phyloP scores from a whole-genome alignment of 2,329 filamentous ascomycete genomes.

The Polychaeton citri region DNA sequence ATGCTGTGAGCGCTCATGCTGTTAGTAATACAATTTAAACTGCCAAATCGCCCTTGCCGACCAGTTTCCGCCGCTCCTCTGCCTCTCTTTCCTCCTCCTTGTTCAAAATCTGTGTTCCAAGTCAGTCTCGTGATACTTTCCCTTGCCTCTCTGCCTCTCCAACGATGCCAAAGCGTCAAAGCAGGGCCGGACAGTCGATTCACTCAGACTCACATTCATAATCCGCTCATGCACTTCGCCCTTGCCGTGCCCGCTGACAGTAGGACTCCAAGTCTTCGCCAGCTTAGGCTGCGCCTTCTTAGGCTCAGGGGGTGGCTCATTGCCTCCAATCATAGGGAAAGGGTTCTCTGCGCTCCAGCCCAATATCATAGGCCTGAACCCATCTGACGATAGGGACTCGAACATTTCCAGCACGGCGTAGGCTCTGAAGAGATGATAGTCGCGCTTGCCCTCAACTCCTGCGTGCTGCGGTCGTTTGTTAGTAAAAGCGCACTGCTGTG shows the following conservation, averaged over 20 bases:
- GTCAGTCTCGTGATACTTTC: too few species aligned
- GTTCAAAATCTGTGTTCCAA: conserved; percentile 12
- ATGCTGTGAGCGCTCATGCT: background rate
- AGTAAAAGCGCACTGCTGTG: too few species aligned
- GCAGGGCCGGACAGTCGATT: too few species aligned
- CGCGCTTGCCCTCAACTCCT: conserved; percentile 17
- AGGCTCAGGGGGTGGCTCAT: conserved; percentile 13
- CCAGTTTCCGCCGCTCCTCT: conserved; percentile 13
- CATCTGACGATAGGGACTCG: conserved; percentile 16
- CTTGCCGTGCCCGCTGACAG: conserved; percentile 13
- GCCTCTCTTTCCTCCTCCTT: conserved; percentile 19
- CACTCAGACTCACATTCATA: conserved; percentile 8
- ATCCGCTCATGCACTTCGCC: conserved; percentile 17
- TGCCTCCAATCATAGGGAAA: conserved; percentile 21
- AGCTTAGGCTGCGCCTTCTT: conserved; percentile 13
- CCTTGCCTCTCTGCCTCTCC: too few species aligned
- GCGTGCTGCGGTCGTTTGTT: conserved; percentile 14
- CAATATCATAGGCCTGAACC: conserved; percentile 19
- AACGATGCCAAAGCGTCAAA: too few species aligned
- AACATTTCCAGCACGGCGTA: conserved; percentile 21
- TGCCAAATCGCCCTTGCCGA: conserved; percentile 6
- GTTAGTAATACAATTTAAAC: background rate
- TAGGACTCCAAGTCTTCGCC: conserved; percentile 14
- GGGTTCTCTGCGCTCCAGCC: conserved; percentile 21
- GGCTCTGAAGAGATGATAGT: conserved; percentile 16